Conservation (phyloP, 257 asterid species). For the Solanum bulbocastanum region DNA sequence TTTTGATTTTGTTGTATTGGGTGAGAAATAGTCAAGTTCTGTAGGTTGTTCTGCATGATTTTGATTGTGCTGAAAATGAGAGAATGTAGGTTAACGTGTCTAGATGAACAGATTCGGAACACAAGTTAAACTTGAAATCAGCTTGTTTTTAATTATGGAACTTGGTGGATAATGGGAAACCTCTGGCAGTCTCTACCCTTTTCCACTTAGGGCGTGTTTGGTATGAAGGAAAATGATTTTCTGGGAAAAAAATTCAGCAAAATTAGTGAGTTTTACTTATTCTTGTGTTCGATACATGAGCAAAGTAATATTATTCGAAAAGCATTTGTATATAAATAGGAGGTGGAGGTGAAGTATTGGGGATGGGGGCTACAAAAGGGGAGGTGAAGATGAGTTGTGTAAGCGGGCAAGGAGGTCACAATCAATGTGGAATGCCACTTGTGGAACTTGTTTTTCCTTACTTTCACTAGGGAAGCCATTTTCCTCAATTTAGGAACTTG, state of each 20-base stretch:
- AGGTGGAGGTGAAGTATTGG: neutral
- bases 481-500: neutral
- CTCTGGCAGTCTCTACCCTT: neutral
- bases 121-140: neutral
- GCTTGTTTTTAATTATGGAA: neutral
- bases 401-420: neutral
- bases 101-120: neutral
- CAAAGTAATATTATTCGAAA: neutral
- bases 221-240: neutral
- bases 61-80: neutral
- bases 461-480: neutral
- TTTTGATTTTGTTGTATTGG: neutral
- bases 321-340: neutral
- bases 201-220: neutral
- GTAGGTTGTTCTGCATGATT: neutral
- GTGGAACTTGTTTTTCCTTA: neutral
- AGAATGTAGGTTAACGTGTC: neutral
- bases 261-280: neutral
- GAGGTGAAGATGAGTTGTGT: neutral
- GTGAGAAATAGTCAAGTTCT: neutral
- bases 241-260: neutral
- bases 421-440: neutral
- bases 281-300: neutral
- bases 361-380: neutral
- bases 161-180: neutral